phyloP scores from a whole-genome alignment of 129 eudicot genomes.

The Cynara cardunculus region DNA sequence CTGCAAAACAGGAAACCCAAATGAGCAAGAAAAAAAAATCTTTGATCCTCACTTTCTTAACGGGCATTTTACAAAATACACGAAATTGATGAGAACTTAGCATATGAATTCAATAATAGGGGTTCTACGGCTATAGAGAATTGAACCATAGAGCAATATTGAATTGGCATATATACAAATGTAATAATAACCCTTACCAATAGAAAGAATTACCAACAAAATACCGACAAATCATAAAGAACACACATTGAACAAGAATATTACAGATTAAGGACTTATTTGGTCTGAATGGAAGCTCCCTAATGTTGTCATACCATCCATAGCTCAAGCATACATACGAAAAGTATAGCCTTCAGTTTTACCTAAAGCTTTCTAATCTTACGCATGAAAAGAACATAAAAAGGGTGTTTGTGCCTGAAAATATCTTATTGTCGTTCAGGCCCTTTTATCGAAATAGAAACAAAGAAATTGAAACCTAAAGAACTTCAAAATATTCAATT shows the following conservation, averaged over 20 bases:
- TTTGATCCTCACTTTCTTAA: background rate
- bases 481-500: background rate
- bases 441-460: background rate
- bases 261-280: background rate
- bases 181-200: background rate
- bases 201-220: background rate
- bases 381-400: background rate
- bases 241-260: background rate
- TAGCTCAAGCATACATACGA: background rate
- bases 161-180: background rate
- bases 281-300: background rate
- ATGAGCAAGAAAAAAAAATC: background rate
- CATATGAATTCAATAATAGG: background rate
- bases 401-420: background rate
- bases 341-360: background rate
- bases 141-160: background rate
- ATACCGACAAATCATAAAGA: background rate
- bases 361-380: background rate
- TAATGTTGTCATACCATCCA: background rate
- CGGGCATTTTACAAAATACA: background rate
- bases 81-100: background rate
- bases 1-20: slow-evolving; percentile 24
- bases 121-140: background rate
- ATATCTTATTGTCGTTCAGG: background rate
- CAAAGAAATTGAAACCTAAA: background rate